Conservation (phyloP, 2,329 filamentous ascomycete genomes). For the Ampelomyces quisqualis region DNA sequence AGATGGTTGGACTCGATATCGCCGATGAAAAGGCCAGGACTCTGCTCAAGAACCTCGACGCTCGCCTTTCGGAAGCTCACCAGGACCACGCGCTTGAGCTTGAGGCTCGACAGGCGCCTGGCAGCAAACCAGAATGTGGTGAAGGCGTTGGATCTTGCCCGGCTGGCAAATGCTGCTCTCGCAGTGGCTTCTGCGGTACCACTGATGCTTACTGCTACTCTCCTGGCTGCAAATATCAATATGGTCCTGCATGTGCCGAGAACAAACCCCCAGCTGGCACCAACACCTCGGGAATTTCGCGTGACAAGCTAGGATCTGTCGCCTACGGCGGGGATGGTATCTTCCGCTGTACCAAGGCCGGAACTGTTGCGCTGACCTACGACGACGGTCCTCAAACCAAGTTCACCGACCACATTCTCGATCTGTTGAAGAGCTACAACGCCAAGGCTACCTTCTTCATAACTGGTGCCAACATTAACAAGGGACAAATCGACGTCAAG, state of each 20-base stretch:
- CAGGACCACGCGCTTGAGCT: slow-evolving; percentile 16
- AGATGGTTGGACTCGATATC: slow-evolving; percentile 38
- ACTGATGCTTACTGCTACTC: slow-evolving; percentile 59
- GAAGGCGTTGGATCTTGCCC: slow-evolving; percentile 31
- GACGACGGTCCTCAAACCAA: slow-evolving; percentile 64
- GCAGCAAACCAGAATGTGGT: slow-evolving; percentile 36
- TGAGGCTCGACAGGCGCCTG: slow-evolving; percentile 27
- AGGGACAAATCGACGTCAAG: slow-evolving; percentile 57
- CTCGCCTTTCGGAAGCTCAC: slow-evolving; percentile 24
- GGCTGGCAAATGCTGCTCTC: slow-evolving; percentile 41
- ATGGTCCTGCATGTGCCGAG: slow-evolving; percentile 61
- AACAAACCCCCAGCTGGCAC: slow-evolving; percentile 57
- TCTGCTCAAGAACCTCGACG: slow-evolving; percentile 31
- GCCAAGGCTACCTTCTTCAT: slow-evolving; percentile 70
- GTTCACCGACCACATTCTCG: slow-evolving; percentile 63
- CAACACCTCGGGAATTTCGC: slow-evolving; percentile 56
- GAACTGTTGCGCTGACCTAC: slow-evolving; percentile 66
- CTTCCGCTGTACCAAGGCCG: slow-evolving; percentile 54
- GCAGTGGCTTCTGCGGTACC: slow-evolving; percentile 52
- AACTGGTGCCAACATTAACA: slow-evolving; percentile 58
- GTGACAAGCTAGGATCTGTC: slow-evolving; percentile 56
- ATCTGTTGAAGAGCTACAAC: slow-evolving; percentile 60
- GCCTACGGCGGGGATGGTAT: slow-evolving; percentile 60
- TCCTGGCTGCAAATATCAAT: slow-evolving; percentile 63
- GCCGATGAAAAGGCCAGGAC: slow-evolving; percentile 38